These are phyloP conservation scores for Candida quercuum DNA, from an alignment of 805 yeast species.

Conservation along the genomic window DNA sequence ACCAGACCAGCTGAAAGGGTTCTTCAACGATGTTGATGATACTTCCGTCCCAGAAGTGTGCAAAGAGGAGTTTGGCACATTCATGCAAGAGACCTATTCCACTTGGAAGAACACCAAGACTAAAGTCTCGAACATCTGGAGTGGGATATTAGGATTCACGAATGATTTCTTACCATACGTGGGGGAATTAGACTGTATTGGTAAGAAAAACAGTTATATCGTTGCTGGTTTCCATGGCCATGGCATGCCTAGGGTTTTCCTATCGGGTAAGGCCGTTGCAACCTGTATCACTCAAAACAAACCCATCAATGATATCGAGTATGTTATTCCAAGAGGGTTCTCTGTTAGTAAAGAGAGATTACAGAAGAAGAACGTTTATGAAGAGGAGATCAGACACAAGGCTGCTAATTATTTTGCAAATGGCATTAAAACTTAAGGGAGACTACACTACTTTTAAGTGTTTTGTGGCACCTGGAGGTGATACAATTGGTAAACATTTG, in stretches of 20 bases:
- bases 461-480: too few species aligned
- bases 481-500: too few species aligned
- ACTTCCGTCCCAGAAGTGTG: conserved; percentile 23
- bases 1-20: conserved; percentile 12
- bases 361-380: conserved; percentile 8
- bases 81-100: conserved; percentile 27
- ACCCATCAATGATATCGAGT: conserved; percentile 10
- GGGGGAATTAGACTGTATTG: conserved; percentile 30
- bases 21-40: conserved; percentile 32
- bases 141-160: conserved; percentile 44
- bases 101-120: conserved; percentile 28
- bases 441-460: too few species aligned
- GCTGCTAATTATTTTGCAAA: background rate
- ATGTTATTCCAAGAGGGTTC: conserved; percentile 15
- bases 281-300: conserved; percentile 14
- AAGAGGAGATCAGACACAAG: background rate
- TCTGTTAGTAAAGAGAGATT: conserved; percentile 17
- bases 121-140: conserved; percentile 31
- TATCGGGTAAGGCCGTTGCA: conserved; percentile 36
- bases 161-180: conserved; percentile 37
- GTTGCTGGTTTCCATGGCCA: conserved; percentile 47
- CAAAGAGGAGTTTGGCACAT: conserved; percentile 21
- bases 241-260: conserved; percentile 44
- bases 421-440: too few species aligned
- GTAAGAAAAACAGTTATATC: conserved; percentile 28